Evolutionary conservation across 495 filamentous ascomycete species (phyloP).

Genomic region (Mycothermus thermophilus): DNA sequence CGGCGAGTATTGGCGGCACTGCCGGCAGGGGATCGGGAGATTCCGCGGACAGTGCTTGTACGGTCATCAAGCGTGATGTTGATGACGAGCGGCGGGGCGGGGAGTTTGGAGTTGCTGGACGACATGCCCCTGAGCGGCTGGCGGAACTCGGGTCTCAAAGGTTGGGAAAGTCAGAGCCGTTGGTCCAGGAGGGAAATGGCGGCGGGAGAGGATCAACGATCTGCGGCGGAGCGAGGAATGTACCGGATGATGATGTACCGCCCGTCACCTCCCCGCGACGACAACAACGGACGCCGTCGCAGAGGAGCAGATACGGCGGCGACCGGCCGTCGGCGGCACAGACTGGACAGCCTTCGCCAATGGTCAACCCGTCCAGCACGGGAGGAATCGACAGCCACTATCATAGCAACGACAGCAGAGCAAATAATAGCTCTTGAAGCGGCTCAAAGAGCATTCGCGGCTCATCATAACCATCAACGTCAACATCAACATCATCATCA

Average conservation of each 20-base stretch:
- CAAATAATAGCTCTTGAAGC: background rate
- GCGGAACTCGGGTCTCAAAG: too few species aligned
- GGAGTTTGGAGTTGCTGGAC: constrained; percentile 10
- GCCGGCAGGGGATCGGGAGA: too few species aligned
- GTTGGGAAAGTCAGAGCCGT: background rate
- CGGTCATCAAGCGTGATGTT: constrained; percentile 8
- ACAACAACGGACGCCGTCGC: constrained; percentile 11
- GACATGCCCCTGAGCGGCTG: constrained; percentile 20
- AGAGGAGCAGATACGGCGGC: too few species aligned
- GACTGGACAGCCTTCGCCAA: constrained; percentile 14
- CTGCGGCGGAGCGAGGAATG: too few species aligned
- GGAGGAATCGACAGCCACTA: background rate
- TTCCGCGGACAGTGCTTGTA: background rate
- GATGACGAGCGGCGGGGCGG: constrained; percentile 6
- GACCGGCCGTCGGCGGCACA: too few species aligned
- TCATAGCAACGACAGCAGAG: background rate
- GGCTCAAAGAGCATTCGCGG: background rate
- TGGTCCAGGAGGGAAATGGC: background rate
- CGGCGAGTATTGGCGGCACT: background rate
- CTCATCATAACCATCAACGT: too few species aligned
- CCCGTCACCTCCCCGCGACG: background rate
- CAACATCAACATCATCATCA: too few species aligned
- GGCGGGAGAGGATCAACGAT: background rate
- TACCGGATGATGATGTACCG: too few species aligned
- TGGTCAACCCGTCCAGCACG: too few species aligned